Conservation (phyloP, 257 asterid genomes). For the Solanum dulcamara region DNA sequence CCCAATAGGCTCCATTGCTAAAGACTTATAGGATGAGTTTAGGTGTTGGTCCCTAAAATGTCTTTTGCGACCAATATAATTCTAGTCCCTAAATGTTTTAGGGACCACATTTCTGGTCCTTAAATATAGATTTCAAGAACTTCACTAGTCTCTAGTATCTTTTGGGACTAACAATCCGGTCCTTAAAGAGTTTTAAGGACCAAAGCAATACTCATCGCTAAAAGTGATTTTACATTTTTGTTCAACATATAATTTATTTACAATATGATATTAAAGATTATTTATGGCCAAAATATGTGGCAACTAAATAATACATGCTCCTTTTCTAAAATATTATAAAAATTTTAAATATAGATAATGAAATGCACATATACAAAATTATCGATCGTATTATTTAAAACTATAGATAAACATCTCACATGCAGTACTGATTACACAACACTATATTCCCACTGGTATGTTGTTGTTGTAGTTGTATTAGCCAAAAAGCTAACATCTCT, state of each 20-base stretch:
- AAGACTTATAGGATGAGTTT: too few species aligned
- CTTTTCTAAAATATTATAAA: neutral
- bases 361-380: neutral
- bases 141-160: neutral
- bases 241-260: too few species aligned
- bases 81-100: neutral
- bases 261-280: too few species aligned
- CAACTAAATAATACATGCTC: neutral
- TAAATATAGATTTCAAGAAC: too few species aligned
- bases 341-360: neutral
- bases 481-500: neutral
- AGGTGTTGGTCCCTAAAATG: too few species aligned
- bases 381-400: neutral
- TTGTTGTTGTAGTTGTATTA: neutral
- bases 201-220: neutral
- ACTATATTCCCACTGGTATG: too few species aligned
- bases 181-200: neutral
- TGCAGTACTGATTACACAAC: neutral
- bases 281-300: too few species aligned
- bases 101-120: neutral
- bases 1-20: too few species aligned
- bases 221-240: too few species aligned
- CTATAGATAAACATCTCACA: neutral
- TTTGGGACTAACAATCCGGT: neutral
- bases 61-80: too few species aligned